Evolutionary conservation across 192 early-diverging fungal genomes (phyloP).

Genomic region (Rhizophlyctis rosea): DNA sequence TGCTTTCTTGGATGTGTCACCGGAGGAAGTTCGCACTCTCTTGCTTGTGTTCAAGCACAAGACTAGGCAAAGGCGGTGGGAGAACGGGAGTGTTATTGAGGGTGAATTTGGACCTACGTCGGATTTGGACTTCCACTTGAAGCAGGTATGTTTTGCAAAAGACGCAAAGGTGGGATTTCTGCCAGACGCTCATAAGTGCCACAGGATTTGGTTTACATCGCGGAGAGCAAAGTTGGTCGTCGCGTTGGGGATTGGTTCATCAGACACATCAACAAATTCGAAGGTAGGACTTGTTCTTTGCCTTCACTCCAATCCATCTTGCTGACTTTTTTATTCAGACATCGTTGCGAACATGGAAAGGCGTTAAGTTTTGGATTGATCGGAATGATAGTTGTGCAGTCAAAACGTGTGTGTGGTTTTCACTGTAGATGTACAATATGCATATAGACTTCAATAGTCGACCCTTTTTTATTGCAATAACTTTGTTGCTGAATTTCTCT

Average conservation of each 20-base stretch:
- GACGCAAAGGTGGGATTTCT: conserved; percentile 1
- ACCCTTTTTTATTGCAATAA: too few relatives aligned
- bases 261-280: conserved; percentile 89
- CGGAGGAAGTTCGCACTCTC: conserved; percentile 77
- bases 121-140: conserved; percentile 90
- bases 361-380: too few relatives aligned
- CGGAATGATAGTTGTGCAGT: too few relatives aligned
- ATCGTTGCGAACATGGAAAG: conserved; percentile 34
- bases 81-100: conserved; percentile 72
- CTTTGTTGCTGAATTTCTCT: too few relatives aligned
- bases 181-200: conserved; percentile 42
- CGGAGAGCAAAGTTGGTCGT: conserved; percentile 89
- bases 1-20: conserved; percentile 79
- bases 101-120: conserved; percentile 79
- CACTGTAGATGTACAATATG: too few relatives aligned
- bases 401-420: too few relatives aligned
- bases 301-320: background rate
- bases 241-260: conserved; percentile 96
- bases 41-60: conserved; percentile 93
- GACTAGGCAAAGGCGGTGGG: conserved; percentile 86
- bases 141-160: conserved; percentile 50
- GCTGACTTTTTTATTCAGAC: conserved; percentile 14
- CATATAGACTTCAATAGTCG: too few relatives aligned
- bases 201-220: conserved; percentile 91
- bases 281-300: conserved; percentile 37